Percentiles rank a stretch among this genome's conserved stretches.
These are phyloP conservation scores for Amauroascus niger DNA, from an alignment of 2,329 filamentous ascomycete species.

Conservation along the genomic window DNA sequence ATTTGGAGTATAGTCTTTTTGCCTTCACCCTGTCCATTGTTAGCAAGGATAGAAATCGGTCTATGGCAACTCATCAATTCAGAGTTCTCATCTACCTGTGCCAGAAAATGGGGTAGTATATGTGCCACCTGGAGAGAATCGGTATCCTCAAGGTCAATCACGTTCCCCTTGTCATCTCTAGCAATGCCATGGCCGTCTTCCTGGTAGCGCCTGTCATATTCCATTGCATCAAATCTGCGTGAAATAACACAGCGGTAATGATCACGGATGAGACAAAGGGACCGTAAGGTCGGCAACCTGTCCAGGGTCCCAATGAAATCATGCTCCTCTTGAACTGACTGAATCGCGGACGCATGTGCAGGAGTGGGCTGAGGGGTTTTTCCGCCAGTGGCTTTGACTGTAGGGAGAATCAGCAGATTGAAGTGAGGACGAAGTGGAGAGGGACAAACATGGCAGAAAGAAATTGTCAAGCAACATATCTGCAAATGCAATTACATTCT, in stretches of 20 bases:
- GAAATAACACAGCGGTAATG: conserved; percentile 19
- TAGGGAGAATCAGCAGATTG: not conserved
- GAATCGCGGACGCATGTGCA: conserved; percentile 15
- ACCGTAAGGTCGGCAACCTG: conserved; percentile 4
- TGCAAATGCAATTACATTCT: conserved; percentile 12
- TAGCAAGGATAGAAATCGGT: not conserved
- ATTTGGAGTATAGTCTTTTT: conserved; percentile 29
- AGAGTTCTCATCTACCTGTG: not conserved
- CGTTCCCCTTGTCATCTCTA: conserved; percentile 17
- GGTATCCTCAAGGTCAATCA: not conserved
- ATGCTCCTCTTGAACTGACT: conserved; percentile 7
- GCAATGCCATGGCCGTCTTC: conserved; percentile 10
- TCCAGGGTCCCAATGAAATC: conserved; percentile 1
- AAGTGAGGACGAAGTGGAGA: not conserved
- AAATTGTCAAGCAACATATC: conserved; percentile 18
- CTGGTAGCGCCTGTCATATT: conserved; percentile 11
- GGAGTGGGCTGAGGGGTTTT: conserved; percentile 18
- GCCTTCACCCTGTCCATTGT: conserved; percentile 17
- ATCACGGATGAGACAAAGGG: conserved; percentile 17
- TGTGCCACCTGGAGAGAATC: not conserved
- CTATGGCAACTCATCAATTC: not conserved
- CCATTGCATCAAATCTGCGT: conserved; percentile 15
- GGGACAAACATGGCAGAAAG: conserved; percentile 15
- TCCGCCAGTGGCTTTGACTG: conserved; percentile 16
- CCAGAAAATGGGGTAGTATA: not conserved